A percentile compares a stretch with the other conserved stretches of the same genome.
Conservation (phyloP, 257 asterid genomes). For the Nicotiana attenuata region DNA sequence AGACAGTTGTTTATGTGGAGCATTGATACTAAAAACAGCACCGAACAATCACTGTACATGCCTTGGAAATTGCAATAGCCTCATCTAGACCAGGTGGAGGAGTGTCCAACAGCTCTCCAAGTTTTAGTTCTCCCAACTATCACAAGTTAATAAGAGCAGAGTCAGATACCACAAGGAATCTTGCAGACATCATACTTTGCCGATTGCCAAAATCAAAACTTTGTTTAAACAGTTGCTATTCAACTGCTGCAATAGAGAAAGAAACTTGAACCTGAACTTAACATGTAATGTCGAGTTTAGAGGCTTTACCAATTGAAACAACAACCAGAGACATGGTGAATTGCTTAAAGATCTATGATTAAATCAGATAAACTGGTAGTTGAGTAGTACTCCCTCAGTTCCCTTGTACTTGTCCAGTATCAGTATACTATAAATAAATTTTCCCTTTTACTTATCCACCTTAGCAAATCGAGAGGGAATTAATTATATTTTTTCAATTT, state of each 20-base stretch:
- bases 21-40: not conserved
- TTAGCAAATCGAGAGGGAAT: too few species aligned
- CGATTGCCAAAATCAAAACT: not conserved
- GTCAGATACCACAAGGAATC: not conserved
- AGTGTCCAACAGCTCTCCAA: slow-evolving; percentile 66
- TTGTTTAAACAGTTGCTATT: not conserved
- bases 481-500: too few species aligned
- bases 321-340: not conserved
- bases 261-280: not conserved
- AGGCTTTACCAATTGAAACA: not conserved
- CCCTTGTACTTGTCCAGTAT: too few species aligned
- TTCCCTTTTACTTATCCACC: too few species aligned
- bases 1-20: not conserved
- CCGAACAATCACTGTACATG: slow-evolving; percentile 7
- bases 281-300: not conserved
- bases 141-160: slow-evolving; percentile 1
- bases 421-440: too few species aligned
- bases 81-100: slow-evolving; percentile 78
- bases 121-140: slow-evolving; percentile 62
- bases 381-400: not conserved
- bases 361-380: not conserved
- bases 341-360: not conserved
- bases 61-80: slow-evolving; percentile 75
- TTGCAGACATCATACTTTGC: not conserved
- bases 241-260: not conserved